Percentiles rank a stretch among this genome's conserved stretches.
These are phyloP conservation scores for Fusarium sp. DNA, from an alignment of 2,329 filamentous ascomycete genomes.

Conservation along the genomic window DNA sequence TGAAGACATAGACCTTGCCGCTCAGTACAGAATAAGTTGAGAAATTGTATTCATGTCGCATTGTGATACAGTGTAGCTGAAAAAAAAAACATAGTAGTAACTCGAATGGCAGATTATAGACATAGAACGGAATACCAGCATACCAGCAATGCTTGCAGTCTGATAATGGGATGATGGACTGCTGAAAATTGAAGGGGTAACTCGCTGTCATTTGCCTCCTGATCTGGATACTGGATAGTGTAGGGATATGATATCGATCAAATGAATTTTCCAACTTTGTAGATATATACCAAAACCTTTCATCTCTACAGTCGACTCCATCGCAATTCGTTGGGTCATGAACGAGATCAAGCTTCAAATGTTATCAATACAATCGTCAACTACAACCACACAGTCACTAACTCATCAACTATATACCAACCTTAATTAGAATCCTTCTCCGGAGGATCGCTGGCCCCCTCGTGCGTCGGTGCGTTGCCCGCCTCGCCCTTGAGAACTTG, in stretches of 20 bases:
- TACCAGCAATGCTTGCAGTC: constrained; percentile 13
- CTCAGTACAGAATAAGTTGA: too few relatives aligned
- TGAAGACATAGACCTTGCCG: too few relatives aligned
- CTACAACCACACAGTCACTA: neutral
- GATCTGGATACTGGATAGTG: neutral
- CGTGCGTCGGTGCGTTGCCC: constrained; percentile 13
- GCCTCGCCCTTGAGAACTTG: constrained; percentile 32
- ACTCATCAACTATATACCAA: neutral
- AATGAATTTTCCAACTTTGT: too few relatives aligned
- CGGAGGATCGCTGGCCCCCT: constrained; percentile 11
- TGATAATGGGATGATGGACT: neutral
- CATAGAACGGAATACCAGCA: neutral
- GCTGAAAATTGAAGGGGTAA: neutral
- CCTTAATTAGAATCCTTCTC: constrained; percentile 33
- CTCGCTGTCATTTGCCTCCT: neutral
- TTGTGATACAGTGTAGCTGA: too few relatives aligned
- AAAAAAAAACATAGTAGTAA: too few relatives aligned
- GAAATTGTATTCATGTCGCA: too few relatives aligned
- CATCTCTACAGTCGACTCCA: too few relatives aligned
- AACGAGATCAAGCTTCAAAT: neutral
- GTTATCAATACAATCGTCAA: neutral
- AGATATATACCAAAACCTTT: too few relatives aligned
- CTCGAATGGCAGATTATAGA: too few relatives aligned
- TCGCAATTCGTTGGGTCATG: too few relatives aligned
- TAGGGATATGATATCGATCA: neutral